Base-by-base conservation (phyloP, 257 asterid genomes). In the Ocimum tenuiflorum region DNA sequence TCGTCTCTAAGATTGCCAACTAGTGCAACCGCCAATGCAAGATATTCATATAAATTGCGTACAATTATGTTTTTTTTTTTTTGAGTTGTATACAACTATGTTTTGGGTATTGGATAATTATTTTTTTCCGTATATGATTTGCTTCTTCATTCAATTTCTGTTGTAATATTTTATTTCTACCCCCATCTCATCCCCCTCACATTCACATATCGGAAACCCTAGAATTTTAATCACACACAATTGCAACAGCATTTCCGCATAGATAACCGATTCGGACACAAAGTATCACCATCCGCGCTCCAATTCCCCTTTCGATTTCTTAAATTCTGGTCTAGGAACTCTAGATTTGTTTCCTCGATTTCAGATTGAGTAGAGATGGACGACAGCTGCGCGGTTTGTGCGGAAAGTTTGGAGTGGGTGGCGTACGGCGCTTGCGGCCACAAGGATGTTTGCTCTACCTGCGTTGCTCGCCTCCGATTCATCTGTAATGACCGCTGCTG, bases 391-490 rank as follows among this genome's bases (percentile, higher is more conserved):
- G 99, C 97, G 3, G 99, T 94, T 31, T 94, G 99, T 68, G 97
- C 99, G 8, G 99, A 90, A 63, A 80, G 77, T 67, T 81, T 94
- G 75, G 95, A 94, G 81, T 94, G 99, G 99, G 96, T 85, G 63
- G 92, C 96, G 4, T 94, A 88, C 68, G 99, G 99, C 20, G 84
- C 89, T 3, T 94, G 99, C 38, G 96, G 95, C 59, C 99, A 94
- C 92, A 94, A 75, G 75, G 99, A 94, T 19, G 99, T 94, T 3
- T 94, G 99, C 75, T 94, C 99, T 39, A 94, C 95, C 70, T 94
- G 99, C 79, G 96, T 90, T 42, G 95, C 90, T 72, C 99, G 99
- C 54, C 97, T 94, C 73, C 95, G 99, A 56, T 90, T 94, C 79
- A 94, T 94, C 73, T 90, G 97, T 76, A 79, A 86, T 45, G 99